phyloP scores from a whole-genome alignment of 352 stramenopile genomes.

The Globisporangium nunn region DNA sequence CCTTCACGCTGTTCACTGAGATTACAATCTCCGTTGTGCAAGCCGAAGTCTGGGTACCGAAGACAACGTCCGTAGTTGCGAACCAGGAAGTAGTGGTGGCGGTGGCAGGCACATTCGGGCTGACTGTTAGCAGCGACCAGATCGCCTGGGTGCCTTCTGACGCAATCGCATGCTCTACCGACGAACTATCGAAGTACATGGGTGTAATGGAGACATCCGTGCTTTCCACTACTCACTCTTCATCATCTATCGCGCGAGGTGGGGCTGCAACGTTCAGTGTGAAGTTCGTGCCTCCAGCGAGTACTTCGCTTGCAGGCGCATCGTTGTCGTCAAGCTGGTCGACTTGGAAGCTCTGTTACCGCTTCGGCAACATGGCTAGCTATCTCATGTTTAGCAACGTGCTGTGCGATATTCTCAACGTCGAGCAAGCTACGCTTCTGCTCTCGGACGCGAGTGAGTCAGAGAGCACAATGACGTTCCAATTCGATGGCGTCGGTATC shows the following conservation, averaged over 20 bases:
- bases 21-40: conserved; percentile 29
- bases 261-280: conserved; percentile 28
- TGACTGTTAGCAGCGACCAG: conserved; percentile 46
- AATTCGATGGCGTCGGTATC: conserved; percentile 44
- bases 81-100: conserved; percentile 27
- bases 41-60: conserved; percentile 47
- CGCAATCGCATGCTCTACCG: conserved; percentile 25
- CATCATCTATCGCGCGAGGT: conserved; percentile 23
- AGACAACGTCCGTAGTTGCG: conserved; percentile 41
- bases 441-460: conserved; percentile 19
- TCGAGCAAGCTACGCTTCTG: conserved; percentile 34
- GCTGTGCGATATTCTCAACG: conserved; percentile 44
- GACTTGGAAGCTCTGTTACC: conserved; percentile 68
- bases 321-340: conserved; percentile 17
- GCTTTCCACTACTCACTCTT: conserved; percentile 18
- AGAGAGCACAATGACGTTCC: conserved; percentile 44
- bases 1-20: conserved; percentile 36
- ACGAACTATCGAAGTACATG: conserved; percentile 22
- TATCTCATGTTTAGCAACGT: conserved; percentile 65
- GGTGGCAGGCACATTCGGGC: conserved; percentile 50
- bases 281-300: conserved; percentile 28
- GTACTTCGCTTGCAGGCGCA: background rate
- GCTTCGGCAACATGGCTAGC: conserved; percentile 39
- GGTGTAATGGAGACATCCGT: conserved; percentile 37
- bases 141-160: conserved; percentile 56